These are phyloP conservation scores for Calonectria montana DNA, from an alignment of 2,329 filamentous ascomycete genomes.

Conservation along the genomic window DNA sequence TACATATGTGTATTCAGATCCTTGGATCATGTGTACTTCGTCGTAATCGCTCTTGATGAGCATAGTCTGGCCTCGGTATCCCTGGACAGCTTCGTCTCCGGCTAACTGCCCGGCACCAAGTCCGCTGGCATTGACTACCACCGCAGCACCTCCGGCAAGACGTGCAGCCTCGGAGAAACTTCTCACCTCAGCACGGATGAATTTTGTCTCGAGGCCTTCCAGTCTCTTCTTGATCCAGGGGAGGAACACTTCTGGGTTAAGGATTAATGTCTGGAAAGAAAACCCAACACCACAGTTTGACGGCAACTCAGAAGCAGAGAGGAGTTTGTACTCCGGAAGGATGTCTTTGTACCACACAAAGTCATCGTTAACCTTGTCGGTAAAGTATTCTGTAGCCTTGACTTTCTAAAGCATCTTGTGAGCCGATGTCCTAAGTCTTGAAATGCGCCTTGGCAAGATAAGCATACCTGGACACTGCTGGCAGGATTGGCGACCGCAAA, in stretches of 20 bases:
- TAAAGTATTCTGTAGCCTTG: neutral
- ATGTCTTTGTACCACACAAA: neutral
- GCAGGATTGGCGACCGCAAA: neutral
- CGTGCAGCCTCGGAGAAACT: neutral
- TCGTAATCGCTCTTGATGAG: constrained; percentile 13
- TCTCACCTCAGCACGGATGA: neutral
- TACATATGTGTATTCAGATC: constrained; percentile 11
- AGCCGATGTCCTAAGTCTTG: neutral
- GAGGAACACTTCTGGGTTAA: neutral
- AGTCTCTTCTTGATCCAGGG: neutral
- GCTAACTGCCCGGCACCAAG: neutral
- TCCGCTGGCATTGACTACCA: neutral
- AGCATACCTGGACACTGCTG: neutral
- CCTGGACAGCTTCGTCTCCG: neutral
- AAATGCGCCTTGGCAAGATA: neutral
- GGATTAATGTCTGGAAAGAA: neutral
- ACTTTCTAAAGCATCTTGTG: neutral
- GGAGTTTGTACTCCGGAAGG: neutral
- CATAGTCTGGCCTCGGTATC: constrained; percentile 12
- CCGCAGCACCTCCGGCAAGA: neutral
- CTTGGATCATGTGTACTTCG: constrained; percentile 1
- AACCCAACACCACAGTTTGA: neutral
- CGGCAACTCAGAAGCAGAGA: neutral
- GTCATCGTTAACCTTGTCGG: neutral
- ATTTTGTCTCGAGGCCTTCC: neutral